Conservation (phyloP, 805 yeast genomes). For the Yarrowia divulgata region DNA sequence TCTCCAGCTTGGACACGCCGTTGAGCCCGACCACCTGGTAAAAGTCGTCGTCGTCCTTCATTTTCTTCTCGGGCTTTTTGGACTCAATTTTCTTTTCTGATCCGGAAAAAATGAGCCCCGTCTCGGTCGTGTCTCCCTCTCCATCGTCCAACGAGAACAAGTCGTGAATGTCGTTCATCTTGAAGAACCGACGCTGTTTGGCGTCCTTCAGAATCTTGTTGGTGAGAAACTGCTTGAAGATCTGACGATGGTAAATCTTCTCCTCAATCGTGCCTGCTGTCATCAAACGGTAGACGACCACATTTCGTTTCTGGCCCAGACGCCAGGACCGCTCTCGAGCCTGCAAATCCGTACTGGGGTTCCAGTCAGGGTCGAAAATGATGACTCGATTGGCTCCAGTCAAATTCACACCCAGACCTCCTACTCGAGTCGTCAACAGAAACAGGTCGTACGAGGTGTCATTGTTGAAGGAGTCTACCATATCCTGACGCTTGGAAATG, state of each 20-base stretch:
- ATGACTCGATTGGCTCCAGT: slow-evolving; percentile 96
- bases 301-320: slow-evolving; percentile 91
- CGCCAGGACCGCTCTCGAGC: slow-evolving; percentile 98
- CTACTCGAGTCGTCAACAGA: slow-evolving; percentile 90
- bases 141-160: slow-evolving; percentile 74
- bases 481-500: slow-evolving; percentile 72
- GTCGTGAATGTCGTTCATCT: slow-evolving; percentile 89
- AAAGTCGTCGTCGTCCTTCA: slow-evolving; percentile 66
- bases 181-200: slow-evolving; percentile 90
- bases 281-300: slow-evolving; percentile 87
- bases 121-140: slow-evolving; percentile 50
- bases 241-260: slow-evolving; percentile 94
- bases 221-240: slow-evolving; percentile 91
- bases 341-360: slow-evolving; percentile 95
- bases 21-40: slow-evolving; percentile 64
- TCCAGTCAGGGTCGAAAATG: slow-evolving; percentile 98
- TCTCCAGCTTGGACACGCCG: slow-evolving; percentile 78
- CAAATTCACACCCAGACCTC: slow-evolving; percentile 91
- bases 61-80: slow-evolving; percentile 41
- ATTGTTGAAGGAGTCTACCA: slow-evolving; percentile 82
- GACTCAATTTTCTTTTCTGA: slow-evolving; percentile 50
- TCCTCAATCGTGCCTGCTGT: slow-evolving; percentile 96
- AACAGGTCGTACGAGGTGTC: slow-evolving; percentile 68
- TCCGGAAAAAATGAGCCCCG: slow-evolving; percentile 12
- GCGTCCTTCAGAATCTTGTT: slow-evolving; percentile 96